Evolutionary conservation across 2,329 filamentous ascomycete genomes (phyloP).

Genomic region (Calonectria pteridis): DNA sequence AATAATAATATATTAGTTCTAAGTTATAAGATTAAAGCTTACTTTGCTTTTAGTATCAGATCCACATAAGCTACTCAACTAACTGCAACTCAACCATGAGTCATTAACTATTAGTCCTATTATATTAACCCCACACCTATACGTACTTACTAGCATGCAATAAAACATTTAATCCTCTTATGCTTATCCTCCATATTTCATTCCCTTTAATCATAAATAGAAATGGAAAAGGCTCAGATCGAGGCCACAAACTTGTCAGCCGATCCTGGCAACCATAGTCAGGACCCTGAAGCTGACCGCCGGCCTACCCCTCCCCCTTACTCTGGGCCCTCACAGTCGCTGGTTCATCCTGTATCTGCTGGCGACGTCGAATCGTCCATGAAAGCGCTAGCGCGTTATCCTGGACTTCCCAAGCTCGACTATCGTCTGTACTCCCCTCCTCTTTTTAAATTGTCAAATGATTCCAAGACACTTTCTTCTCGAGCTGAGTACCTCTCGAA

Average conservation of each 20-base stretch:
- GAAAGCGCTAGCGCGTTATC: constrained; percentile 52
- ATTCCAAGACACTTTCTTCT: constrained; percentile 61
- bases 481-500: constrained; percentile 62
- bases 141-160: too few species aligned
- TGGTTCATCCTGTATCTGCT: neutral
- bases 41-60: too few species aligned
- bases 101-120: too few species aligned
- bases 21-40: too few species aligned
- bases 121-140: too few species aligned
- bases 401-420: constrained; percentile 62
- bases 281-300: neutral
- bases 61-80: too few species aligned
- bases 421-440: constrained; percentile 66
- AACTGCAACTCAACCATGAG: too few species aligned
- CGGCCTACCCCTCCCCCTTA: constrained; percentile 37
- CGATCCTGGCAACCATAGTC: neutral
- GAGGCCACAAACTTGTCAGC: too few species aligned
- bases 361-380: constrained; percentile 1
- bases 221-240: constrained; percentile 14
- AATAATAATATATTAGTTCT: too few species aligned
- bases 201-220: neutral
- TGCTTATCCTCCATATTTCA: neutral
- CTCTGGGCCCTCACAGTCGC: constrained; percentile 36
- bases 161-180: too few species aligned
- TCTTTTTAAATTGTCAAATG: constrained; percentile 63